phyloP scores from a whole-genome alignment of 306 rosid genomes.

The Prunus davidiana region DNA sequence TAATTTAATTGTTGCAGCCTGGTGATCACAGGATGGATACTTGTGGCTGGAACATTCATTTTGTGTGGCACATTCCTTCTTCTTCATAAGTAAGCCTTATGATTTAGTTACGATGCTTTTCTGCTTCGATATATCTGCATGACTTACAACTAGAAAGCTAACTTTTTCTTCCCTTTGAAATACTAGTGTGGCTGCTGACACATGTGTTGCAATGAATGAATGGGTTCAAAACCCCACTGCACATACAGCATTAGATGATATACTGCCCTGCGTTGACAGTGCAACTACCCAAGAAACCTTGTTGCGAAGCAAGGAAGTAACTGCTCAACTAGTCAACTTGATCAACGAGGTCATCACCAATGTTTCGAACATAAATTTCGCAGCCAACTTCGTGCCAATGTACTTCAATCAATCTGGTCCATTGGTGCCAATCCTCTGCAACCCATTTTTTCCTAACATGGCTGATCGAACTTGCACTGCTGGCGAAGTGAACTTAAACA shows the following conservation, averaged over 20 bases:
- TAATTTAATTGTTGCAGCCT: slow-evolving; percentile 40
- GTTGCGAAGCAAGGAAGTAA: slow-evolving; percentile 46
- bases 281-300: slow-evolving; percentile 44
- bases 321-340: slow-evolving; percentile 35
- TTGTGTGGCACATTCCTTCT: slow-evolving; percentile 41
- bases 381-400: slow-evolving; percentile 32
- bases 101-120: neutral
- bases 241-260: slow-evolving; percentile 45
- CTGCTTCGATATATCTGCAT: no score
- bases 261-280: slow-evolving; percentile 46
- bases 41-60: slow-evolving; percentile 44
- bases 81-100: slow-evolving; percentile 54
- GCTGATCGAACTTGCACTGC: slow-evolving; percentile 43
- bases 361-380: slow-evolving; percentile 44
- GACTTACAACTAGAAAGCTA: neutral
- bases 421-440: slow-evolving; percentile 51
- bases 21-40: slow-evolving; percentile 58
- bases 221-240: slow-evolving; percentile 42
- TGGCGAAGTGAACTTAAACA: slow-evolving; percentile 37
- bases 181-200: slow-evolving; percentile 40
- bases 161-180: neutral
- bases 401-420: slow-evolving; percentile 79
- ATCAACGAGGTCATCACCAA: slow-evolving; percentile 44
- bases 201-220: slow-evolving; percentile 50
- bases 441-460: slow-evolving; percentile 46